Conservation (phyloP, 2,329 filamentous ascomycete species). For the Aspergillus novofumigatus region DNA sequence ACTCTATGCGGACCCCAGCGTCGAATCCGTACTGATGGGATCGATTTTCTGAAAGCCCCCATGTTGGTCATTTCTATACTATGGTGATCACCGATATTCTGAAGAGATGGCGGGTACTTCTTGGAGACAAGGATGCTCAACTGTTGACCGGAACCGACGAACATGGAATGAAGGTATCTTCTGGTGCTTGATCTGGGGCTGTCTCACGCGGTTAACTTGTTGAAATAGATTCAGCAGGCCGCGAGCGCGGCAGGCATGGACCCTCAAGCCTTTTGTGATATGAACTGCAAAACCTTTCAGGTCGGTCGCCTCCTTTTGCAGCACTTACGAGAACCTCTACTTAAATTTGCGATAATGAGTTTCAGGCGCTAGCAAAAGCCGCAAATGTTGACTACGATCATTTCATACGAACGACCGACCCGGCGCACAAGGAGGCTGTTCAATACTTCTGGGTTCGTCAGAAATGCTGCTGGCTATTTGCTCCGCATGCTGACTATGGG, state of each 20-base stretch:
- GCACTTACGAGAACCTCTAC: background rate
- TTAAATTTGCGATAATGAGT: slow-evolving; percentile 8
- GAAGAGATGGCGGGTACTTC: slow-evolving; percentile 83
- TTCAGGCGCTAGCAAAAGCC: slow-evolving; percentile 60
- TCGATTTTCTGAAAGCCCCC: slow-evolving; percentile 57
- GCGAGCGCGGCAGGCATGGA: slow-evolving; percentile 66
- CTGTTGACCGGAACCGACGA: slow-evolving; percentile 93
- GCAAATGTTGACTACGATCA: slow-evolving; percentile 72
- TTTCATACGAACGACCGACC: slow-evolving; percentile 90
- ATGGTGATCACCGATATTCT: slow-evolving; percentile 87
- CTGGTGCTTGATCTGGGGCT: background rate
- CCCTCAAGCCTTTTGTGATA: slow-evolving; percentile 83
- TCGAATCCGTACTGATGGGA: background rate
- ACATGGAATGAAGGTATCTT: slow-evolving; percentile 78
- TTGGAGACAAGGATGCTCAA: slow-evolving; percentile 61
- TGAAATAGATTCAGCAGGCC: slow-evolving; percentile 69
- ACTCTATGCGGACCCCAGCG: background rate
- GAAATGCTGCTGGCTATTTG: background rate
- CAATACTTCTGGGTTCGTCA: slow-evolving; percentile 73
- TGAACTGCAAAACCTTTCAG: slow-evolving; percentile 74
- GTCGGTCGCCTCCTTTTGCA: slow-evolving; percentile 26
- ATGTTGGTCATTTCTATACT: slow-evolving; percentile 90
- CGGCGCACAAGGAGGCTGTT: slow-evolving; percentile 76
- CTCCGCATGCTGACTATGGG: background rate
- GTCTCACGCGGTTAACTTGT: slow-evolving; percentile 12